Percentiles rank a stretch among this genome's conserved stretches.
These are phyloP conservation scores for Athelia sp. DNA, from an alignment of 1,284 basidiomycete species.

Conservation along the genomic window DNA sequence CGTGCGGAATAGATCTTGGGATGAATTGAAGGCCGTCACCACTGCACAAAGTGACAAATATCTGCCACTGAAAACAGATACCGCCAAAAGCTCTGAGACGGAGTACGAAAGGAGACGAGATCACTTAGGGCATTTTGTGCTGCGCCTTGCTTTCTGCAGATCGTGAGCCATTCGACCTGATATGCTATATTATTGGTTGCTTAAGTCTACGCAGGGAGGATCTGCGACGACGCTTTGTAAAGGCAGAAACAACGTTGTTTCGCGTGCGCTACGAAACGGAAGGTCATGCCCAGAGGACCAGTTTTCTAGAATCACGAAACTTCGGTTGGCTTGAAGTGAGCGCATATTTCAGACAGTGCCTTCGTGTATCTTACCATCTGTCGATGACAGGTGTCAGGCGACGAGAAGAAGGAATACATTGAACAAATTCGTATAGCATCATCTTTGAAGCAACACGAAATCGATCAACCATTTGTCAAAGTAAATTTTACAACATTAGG, in stretches of 20 bases:
- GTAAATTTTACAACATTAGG: no score
- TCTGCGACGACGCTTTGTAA: conserved; percentile 83
- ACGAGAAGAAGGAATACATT: conserved; percentile 54
- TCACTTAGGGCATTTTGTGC: conserved; percentile 92
- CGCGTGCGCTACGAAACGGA: conserved; percentile 79
- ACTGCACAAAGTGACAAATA: conserved; percentile 61
- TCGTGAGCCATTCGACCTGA: conserved; percentile 60
- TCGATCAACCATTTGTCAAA: conserved; percentile 67
- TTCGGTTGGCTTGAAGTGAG: conserved; percentile 76
- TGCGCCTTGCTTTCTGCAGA: conserved; percentile 92
- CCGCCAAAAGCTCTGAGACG: conserved; percentile 41
- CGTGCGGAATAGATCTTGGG: conserved; percentile 78
- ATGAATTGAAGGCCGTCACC: conserved; percentile 69
- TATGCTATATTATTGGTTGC: not conserved
- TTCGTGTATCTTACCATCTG: conserved; percentile 32
- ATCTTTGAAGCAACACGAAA: conserved; percentile 26
- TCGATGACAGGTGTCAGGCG: conserved; percentile 27
- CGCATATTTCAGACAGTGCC: not conserved
- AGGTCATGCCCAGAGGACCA: conserved; percentile 53
- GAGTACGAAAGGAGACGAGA: conserved; percentile 79
- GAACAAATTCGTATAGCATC: conserved; percentile 46
- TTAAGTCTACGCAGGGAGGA: conserved; percentile 70
- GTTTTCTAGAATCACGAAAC: conserved; percentile 71
- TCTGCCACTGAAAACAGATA: conserved; percentile 66
- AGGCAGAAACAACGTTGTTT: conserved; percentile 87